Evolutionary conservation across 2,329 filamentous ascomycete genomes (phyloP).

Genomic region (Tolypocladium paradoxum): DNA sequence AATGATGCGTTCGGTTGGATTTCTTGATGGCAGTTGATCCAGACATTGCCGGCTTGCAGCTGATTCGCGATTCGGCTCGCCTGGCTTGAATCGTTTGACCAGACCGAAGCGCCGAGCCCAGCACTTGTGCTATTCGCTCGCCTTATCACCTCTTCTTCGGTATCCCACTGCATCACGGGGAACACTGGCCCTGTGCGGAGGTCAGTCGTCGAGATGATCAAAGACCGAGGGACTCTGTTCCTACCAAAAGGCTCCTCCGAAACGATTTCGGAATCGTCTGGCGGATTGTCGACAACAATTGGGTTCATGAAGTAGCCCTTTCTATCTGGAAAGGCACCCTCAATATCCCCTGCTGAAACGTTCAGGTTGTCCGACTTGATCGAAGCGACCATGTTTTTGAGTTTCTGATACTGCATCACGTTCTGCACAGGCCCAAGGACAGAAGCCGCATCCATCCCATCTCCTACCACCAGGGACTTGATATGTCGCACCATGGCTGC

Average conservation of each 20-base stretch:
- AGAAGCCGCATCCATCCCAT: background rate
- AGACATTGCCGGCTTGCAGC: background rate
- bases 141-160: background rate
- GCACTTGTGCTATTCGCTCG: background rate
- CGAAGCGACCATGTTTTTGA: background rate
- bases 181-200: background rate
- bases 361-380: background rate
- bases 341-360: background rate
- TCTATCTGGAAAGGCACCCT: background rate
- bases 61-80: background rate
- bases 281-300: background rate
- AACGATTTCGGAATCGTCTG: background rate
- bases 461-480: background rate
- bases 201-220: background rate
- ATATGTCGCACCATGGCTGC: background rate
- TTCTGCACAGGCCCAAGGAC: background rate
- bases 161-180: background rate
- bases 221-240: background rate
- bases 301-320: background rate
- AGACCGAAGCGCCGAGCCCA: background rate
- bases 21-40: background rate
- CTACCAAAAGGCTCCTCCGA: background rate
- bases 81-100: background rate
- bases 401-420: background rate
- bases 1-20: background rate